phyloP scores from a whole-genome alignment of 148 eudicot genomes.

The Euryodendron excelsum region DNA sequence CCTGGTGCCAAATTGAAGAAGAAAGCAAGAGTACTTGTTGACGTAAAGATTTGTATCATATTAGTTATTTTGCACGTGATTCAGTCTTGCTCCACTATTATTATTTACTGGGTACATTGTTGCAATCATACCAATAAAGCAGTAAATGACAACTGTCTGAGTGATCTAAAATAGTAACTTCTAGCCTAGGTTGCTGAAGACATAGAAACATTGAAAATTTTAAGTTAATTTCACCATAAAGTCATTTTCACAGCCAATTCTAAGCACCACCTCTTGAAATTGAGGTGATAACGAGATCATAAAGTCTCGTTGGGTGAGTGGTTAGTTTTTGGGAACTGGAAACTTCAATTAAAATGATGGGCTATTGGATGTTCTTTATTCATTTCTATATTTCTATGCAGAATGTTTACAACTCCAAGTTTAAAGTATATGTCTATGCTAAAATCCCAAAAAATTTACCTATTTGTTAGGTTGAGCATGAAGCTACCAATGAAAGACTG shows the following conservation, averaged over 20 bases:
- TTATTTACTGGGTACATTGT: too few relatives aligned
- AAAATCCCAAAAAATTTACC: background rate
- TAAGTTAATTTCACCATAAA: too few relatives aligned
- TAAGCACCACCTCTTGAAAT: too few relatives aligned
- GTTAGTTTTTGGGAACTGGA: background rate
- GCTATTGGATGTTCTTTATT: background rate
- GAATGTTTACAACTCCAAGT: too few relatives aligned
- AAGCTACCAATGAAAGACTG: conserved; percentile 35
- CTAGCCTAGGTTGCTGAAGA: background rate
- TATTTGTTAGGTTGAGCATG: conserved; percentile 51
- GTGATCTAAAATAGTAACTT: background rate
- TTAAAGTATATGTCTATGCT: background rate
- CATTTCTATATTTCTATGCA: too few relatives aligned
- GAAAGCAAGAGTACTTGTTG: conserved; percentile 66
- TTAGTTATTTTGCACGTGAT: background rate
- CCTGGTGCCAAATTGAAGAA: conserved; percentile 55
- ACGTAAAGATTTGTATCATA: conserved; percentile 40
- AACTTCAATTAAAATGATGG: background rate
- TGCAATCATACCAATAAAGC: too few relatives aligned
- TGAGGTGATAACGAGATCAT: too few relatives aligned
- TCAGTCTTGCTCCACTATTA: background rate
- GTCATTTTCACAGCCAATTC: too few relatives aligned
- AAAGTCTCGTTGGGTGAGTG: background rate
- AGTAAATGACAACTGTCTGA: too few relatives aligned
- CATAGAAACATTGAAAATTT: background rate